Percentiles rank a stretch among this genome's conserved stretches.
phyloP scores from a whole-genome alignment of 2,329 filamentous ascomycete genomes.

The Cercospora nicotianae region DNA sequence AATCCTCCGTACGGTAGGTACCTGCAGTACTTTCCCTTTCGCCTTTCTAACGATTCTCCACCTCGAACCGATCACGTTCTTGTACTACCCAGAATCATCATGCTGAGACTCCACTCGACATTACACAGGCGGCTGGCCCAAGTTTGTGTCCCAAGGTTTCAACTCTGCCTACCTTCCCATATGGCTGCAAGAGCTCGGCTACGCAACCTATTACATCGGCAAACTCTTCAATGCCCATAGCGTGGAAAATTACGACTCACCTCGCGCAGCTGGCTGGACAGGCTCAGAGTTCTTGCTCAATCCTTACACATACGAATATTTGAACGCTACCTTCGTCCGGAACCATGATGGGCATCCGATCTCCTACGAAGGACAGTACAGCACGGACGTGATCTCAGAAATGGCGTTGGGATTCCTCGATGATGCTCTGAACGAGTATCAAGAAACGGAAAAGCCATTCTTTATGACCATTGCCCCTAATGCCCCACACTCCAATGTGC shows the following conservation, averaged over 20 bases:
- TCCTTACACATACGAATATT: conserved; percentile 67
- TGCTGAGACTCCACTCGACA: not conserved
- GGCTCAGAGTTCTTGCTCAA: conserved; percentile 52
- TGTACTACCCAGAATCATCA: too few species aligned
- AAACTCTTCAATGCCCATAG: conserved; percentile 69
- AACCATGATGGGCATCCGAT: conserved; percentile 56
- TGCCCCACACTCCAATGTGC: conserved; percentile 63
- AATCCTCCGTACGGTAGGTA: conserved; percentile 53
- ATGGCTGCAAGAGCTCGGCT: conserved; percentile 68
- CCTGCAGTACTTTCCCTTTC: not conserved
- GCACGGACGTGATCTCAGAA: conserved; percentile 59
- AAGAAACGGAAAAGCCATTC: conserved; percentile 54
- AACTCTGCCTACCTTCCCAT: conserved; percentile 69
- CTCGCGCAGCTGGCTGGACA: conserved; percentile 60
- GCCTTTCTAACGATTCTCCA: too few species aligned
- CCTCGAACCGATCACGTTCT: too few species aligned
- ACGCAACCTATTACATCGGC: conserved; percentile 71
- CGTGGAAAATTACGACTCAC: conserved; percentile 60
- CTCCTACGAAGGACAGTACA: conserved; percentile 57
- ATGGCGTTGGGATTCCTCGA: conserved; percentile 63
- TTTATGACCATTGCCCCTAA: conserved; percentile 67
- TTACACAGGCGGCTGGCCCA: conserved; percentile 58
- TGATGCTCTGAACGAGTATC: conserved; percentile 53
- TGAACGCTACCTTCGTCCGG: conserved; percentile 64
- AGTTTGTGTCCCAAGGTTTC: conserved; percentile 64